A percentile compares a stretch with the other conserved stretches of the same genome.
Conservation (phyloP, 495 filamentous ascomycete genomes). For the Daldinia loculata region DNA sequence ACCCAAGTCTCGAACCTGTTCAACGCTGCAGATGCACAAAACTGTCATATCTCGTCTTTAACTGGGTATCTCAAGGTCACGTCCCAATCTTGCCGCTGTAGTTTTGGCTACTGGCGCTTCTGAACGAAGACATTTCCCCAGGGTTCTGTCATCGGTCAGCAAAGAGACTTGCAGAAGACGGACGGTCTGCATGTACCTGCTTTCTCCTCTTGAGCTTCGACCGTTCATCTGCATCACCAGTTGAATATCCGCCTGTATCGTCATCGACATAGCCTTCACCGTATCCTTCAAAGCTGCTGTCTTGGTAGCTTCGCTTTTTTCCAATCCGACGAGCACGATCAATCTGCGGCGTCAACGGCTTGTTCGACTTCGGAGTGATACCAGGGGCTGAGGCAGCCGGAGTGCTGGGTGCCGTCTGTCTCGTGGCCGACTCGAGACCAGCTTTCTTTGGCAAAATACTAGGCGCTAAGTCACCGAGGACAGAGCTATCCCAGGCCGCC, state of each 20-base stretch:
- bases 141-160: slow-evolving; percentile 47
- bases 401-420: slow-evolving; percentile 51
- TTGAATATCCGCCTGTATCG: slow-evolving; percentile 62
- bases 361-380: slow-evolving; percentile 46
- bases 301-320: slow-evolving; percentile 63
- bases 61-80: slow-evolving; percentile 41
- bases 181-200: slow-evolving; percentile 57
- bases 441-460: slow-evolving; percentile 44
- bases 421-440: slow-evolving; percentile 49
- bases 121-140: slow-evolving; percentile 20
- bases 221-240: slow-evolving; percentile 61
- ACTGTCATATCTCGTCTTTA: slow-evolving; percentile 15
- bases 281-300: slow-evolving; percentile 66
- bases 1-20: slow-evolving; percentile 2
- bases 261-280: slow-evolving; percentile 63
- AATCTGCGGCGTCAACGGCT: slow-evolving; percentile 47
- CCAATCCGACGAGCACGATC: slow-evolving; percentile 44
- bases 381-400: slow-evolving; percentile 40
- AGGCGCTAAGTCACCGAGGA: slow-evolving; percentile 60
- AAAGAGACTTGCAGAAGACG: slow-evolving; percentile 41
- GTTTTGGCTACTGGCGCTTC: slow-evolving; percentile 14
- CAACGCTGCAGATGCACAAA: slow-evolving; percentile 17
- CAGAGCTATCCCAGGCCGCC: slow-evolving; percentile 58
- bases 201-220: slow-evolving; percentile 61
- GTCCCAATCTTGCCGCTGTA: slow-evolving; percentile 33